phyloP scores from a whole-genome alignment of 73 alveolate species.

The Tetrahymena malaccensis region DNA sequence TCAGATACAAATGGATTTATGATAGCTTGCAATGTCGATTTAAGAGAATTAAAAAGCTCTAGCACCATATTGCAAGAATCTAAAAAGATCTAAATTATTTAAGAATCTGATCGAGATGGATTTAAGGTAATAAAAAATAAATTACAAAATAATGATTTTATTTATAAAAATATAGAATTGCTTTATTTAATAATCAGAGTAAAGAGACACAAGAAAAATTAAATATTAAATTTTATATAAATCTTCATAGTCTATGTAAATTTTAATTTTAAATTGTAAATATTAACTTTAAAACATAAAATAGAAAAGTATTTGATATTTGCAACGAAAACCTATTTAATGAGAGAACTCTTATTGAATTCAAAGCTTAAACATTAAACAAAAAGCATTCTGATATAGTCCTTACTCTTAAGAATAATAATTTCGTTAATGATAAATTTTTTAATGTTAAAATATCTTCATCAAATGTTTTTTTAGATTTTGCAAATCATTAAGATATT shows the following conservation, averaged over 20 bases:
- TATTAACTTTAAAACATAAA: not conserved
- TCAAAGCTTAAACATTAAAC: not conserved
- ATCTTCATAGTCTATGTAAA: not conserved
- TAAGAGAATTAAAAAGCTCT: not conserved
- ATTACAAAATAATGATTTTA: not conserved
- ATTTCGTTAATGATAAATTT: not conserved
- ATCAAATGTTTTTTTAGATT: not conserved
- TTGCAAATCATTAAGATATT: not conserved
- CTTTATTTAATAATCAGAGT: not conserved
- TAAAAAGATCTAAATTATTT: not conserved
- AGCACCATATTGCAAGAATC: not conserved
- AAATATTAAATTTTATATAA: not conserved
- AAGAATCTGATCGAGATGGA: not conserved
- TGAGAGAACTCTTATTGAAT: not conserved
- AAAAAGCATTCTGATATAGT: not conserved
- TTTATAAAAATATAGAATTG: not conserved
- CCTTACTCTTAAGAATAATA: not conserved
- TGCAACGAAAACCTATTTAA: not conserved
- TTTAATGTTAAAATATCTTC: not conserved
- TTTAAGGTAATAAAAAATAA: not conserved
- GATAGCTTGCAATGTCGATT: not conserved
- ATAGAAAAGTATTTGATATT: not conserved
- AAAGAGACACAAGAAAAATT: not conserved
- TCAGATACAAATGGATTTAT: not conserved
- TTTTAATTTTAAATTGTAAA: not conserved